phyloP scores from a whole-genome alignment of 768 basidiomycete species.

The Epithele typhae region DNA sequence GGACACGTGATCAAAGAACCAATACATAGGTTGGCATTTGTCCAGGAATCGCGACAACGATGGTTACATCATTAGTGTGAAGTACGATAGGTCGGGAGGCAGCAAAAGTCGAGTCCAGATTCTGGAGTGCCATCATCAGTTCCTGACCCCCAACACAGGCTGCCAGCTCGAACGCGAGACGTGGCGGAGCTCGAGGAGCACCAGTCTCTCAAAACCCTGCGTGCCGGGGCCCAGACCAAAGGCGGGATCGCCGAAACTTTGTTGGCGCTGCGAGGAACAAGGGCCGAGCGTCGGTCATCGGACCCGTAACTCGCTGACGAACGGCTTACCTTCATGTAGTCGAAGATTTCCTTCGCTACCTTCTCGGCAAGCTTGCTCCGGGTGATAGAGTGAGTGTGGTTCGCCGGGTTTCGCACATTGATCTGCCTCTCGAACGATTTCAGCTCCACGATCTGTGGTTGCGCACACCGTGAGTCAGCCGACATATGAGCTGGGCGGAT shows the following conservation, averaged over 20 bases:
- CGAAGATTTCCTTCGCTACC: constrained; percentile 9
- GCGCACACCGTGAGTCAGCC: too few species aligned
- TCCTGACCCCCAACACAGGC: constrained; percentile 9
- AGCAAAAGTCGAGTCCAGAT: too few species aligned
- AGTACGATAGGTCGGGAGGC: too few species aligned
- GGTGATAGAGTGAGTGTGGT: constrained; percentile 4
- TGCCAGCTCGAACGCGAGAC: constrained; percentile 19
- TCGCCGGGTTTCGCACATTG: constrained; percentile 8
- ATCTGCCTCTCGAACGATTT: constrained; percentile 10
- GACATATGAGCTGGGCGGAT: neutral
- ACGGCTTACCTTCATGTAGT: constrained; percentile 7
- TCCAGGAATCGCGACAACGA: too few species aligned
- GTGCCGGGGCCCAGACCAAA: constrained; percentile 3
- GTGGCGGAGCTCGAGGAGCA: constrained; percentile 16
- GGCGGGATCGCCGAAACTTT: neutral
- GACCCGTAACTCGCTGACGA: neutral
- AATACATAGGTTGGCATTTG: too few species aligned
- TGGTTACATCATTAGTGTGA: too few species aligned
- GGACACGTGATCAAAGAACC: too few species aligned
- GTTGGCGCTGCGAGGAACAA: constrained; percentile 1
- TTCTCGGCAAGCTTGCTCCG: constrained; percentile 11
- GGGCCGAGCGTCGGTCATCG: neutral
- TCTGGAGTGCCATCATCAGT: too few species aligned
- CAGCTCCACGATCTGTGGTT: neutral
- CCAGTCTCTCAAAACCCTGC: constrained; percentile 10